Evolutionary conservation across 2,329 filamentous ascomycete species (phyloP).

Genomic region (Bisporella sp.): DNA sequence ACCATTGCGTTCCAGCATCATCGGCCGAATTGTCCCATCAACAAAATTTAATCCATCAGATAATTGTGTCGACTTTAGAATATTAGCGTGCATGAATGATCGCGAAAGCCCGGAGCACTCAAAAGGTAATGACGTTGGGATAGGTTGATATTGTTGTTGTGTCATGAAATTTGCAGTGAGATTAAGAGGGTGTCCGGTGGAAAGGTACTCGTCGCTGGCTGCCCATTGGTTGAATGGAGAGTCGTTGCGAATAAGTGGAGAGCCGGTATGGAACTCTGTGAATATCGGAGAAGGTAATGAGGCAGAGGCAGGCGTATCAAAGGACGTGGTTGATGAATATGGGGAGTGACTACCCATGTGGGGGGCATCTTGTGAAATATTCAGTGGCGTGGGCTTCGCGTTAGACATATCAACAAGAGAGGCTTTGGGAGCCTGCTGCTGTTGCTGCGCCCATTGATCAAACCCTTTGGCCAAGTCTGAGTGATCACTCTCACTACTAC

Average conservation of each 20-base stretch:
- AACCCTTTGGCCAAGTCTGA: conserved; percentile 14
- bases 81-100: conserved; percentile 7
- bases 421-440: conserved; percentile 9
- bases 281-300: conserved; percentile 20
- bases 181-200: conserved; percentile 14
- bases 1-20: conserved; percentile 15
- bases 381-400: conserved; percentile 7
- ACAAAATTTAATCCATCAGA: conserved; percentile 16
- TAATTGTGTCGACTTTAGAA: conserved; percentile 15
- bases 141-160: conserved; percentile 7
- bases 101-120: neutral
- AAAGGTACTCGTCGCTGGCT: conserved; percentile 19
- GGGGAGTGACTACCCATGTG: conserved; percentile 10
- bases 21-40: conserved; percentile 16
- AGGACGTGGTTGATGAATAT: conserved; percentile 10
- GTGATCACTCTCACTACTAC: conserved; percentile 18
- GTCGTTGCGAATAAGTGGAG: conserved; percentile 18
- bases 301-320: conserved; percentile 8
- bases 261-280: conserved; percentile 16
- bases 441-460: conserved; percentile 10
- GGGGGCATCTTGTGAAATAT: conserved; percentile 3
- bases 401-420: neutral
- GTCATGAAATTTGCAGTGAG: conserved; percentile 18
- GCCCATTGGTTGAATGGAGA: conserved; percentile 20
- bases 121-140: conserved; percentile 12